Evolutionary conservation across 495 filamentous ascomycete genomes (phyloP).

Genomic region (Aspergillus asperescens): DNA sequence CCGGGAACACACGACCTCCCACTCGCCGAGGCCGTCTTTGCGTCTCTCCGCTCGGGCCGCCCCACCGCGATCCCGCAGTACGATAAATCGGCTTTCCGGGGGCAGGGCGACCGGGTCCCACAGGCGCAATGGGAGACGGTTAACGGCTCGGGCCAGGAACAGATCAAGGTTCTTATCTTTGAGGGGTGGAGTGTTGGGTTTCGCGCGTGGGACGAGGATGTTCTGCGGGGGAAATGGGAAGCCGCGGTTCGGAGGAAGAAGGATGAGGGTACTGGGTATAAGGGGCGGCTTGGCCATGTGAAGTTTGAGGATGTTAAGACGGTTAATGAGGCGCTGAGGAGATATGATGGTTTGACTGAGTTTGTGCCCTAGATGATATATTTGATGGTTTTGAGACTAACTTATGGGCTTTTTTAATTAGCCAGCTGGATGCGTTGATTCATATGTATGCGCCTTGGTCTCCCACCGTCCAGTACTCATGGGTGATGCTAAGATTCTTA

Average conservation of each 20-base stretch:
- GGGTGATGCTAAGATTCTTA: too few relatives aligned
- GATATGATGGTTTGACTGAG: slow-evolving; percentile 70
- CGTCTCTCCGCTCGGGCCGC: slow-evolving; percentile 47
- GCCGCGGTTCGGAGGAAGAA: slow-evolving; percentile 44
- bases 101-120: slow-evolving; percentile 72
- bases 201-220: slow-evolving; percentile 51
- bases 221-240: slow-evolving; percentile 55
- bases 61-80: slow-evolving; percentile 67
- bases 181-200: slow-evolving; percentile 96
- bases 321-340: slow-evolving; percentile 63
- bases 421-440: slow-evolving; percentile 71
- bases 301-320: slow-evolving; percentile 61
- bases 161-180: slow-evolving; percentile 63
- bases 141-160: slow-evolving; percentile 49
- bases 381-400: background rate
- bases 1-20: slow-evolving; percentile 79
- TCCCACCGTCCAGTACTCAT: too few relatives aligned
- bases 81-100: slow-evolving; percentile 74
- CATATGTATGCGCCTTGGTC: slow-evolving; percentile 78
- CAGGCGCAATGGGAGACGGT: slow-evolving; percentile 55
- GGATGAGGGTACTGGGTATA: slow-evolving; percentile 26
- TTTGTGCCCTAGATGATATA: slow-evolving; percentile 26
- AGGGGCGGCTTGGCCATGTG: slow-evolving; percentile 51
- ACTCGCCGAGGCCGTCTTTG: slow-evolving; percentile 59
- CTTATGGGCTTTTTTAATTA: slow-evolving; percentile 17